Base-by-base conservation (phyloP, 805 yeast species). In the Kodamaea hsintzibuensis region DNA sequence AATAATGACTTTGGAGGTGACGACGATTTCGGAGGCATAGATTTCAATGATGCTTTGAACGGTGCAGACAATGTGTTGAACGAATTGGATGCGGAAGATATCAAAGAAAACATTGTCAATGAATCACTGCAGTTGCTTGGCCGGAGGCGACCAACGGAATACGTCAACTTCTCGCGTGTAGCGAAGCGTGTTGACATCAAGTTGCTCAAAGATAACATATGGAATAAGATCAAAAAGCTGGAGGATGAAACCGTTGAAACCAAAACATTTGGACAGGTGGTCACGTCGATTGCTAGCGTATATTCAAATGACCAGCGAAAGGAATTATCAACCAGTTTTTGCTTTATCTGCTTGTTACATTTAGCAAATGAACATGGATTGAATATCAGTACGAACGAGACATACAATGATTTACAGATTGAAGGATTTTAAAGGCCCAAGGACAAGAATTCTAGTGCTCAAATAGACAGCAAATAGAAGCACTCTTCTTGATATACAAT, bases 321-420 rank as follows among this genome's bases (percentile, higher is more conserved):
- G 49, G 96, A 91, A 50, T 69, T 91, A 7, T 87, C 96, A 0
- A 90, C 96, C 0, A 86, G 96, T 69, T 88, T 88, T 67, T 88
- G 89, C 63, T 91, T 91, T 62, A 89, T 91, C 54, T 88, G 96
- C 61, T 70, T 90, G 62, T 71, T 91, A 37, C 97, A 91, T 70
- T 73, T 91, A 59, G 96, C 96, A 12, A 91, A 91, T 65, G 97
- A 91, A 66, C 85, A 88, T 62, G 93, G 92, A 0, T 73, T 91
- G 30, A 64, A 73, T 6, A 78, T 91, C 7, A 72, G 76, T 14
- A 80, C 82, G 55, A 80, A 73, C 8, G 80, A 73, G 6, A 65
- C 68, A 18, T 72, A 70, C 57, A 66, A 70, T 19, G 82, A 79
- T 59, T 62, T 79, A 50, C 54, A 55, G 42, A 72, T 76, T 44